Base-by-base conservation (phyloP, 495 filamentous ascomycete genomes). In the Penicillium egyptiacum region DNA sequence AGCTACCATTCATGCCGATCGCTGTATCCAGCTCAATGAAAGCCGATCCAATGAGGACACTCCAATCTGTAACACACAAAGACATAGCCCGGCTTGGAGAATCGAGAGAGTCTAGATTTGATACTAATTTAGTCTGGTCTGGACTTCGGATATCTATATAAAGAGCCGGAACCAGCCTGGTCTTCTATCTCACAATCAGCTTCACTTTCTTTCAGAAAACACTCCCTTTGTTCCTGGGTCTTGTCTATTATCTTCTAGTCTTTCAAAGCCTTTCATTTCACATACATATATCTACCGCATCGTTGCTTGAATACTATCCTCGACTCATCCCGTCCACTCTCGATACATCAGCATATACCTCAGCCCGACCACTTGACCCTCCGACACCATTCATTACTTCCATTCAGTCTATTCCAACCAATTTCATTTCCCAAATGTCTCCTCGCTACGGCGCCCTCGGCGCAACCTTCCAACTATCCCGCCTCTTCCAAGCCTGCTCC, bases 381-480 rank as follows among this genome's bases (percentile, higher is more conserved):
- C 35, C 6, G 14, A 28, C 19, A 17, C 39, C 10, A 37, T 25
- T 39, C 22, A 3, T 26, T 37, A n/a, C 33, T 37, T 16, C 35
- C 7, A 37, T 7, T 7, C n/a, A 8, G 35, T 2, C 4, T 7
- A 39, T 39, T 39, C 35, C 0, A 39, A 39, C 25, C 10, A 20
- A 23, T 41, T 39, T 17, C 46, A 20, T 42, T 17, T 7, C 35
- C 12, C 59, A 70, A 48, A 74, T 74, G 71, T 25, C 52, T 5
- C 58, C 50, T 8, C 62, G 64, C 47, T 70, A 90, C 65, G 91
- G 92, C 62, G 89, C 87, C 63, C 76, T 96, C 45, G 90, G 89
- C 60, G 83, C 84, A 50, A 88, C 84, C 57, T 96, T 95, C 79
- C 84, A 85, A 31, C 66, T 88, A 55, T 81, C 87, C 58, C 84